Evolutionary conservation across 2,329 filamentous ascomycete genomes (phyloP).

Genomic region (Didymella pinodella): DNA sequence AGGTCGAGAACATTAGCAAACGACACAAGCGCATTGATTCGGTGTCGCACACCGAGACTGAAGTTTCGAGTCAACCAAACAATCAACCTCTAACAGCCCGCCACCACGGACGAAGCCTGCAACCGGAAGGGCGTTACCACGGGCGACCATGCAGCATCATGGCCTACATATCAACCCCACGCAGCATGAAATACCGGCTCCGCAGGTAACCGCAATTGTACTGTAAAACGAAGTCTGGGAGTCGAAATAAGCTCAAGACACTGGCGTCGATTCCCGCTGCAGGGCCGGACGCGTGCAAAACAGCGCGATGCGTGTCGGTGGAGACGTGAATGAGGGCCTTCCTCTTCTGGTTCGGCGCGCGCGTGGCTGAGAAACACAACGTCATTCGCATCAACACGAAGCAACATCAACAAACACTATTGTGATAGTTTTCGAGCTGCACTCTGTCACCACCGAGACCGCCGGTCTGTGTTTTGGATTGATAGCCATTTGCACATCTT

Average conservation of each 20-base stretch:
- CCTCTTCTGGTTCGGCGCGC: constrained; percentile 28
- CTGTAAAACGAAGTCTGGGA: neutral
- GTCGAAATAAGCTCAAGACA: constrained; percentile 37
- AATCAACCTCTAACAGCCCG: constrained; percentile 10
- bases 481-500: neutral
- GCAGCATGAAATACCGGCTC: neutral
- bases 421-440: neutral
- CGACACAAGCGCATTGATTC: constrained; percentile 6
- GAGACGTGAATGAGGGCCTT: constrained; percentile 31
- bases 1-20: constrained; percentile 8
- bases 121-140: neutral
- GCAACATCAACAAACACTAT: neutral
- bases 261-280: constrained; percentile 31
- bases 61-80: constrained; percentile 12
- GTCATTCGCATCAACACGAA: constrained; percentile 11
- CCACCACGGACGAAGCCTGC: neutral
- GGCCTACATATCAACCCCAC: constrained; percentile 2
- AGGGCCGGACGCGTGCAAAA: constrained; percentile 24
- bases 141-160: constrained; percentile 5
- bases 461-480: neutral
- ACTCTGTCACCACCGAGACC: neutral
- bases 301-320: constrained; percentile 30
- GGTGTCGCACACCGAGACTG: constrained; percentile 8
- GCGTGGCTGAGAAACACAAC: constrained; percentile 20
- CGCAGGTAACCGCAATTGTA: neutral